Evolutionary conservation across 306 rosid species (phyloP), one percentile per base, ranked within the genome.

Genomic region (Herpetospermum pedunculosum): DNA sequence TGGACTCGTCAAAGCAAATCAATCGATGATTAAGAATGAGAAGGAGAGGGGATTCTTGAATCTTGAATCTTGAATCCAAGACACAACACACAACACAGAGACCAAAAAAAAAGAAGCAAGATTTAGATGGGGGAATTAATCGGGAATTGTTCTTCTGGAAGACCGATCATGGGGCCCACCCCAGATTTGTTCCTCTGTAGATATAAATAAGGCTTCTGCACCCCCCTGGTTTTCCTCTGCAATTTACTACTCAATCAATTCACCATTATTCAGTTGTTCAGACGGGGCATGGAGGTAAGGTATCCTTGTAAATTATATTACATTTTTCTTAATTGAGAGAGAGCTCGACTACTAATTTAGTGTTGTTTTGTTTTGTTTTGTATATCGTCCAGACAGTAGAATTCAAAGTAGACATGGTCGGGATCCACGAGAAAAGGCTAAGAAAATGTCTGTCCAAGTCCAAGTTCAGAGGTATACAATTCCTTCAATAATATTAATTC

Each of bases 401-500:
- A 72, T 73, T 92, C 77, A 92, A 92, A 85, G 98, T 92, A 76
- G 96, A 92, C 79, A 92, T 92, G 98, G 96, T 87, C 3, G 92
- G 92, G 70, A 81, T 92, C 78, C 96, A 92, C 37, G 98, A 92
- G 88, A 92, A 83, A 77, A 84, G 96, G 79, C 79, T 92, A 8
- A 82, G 98, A 83, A 92, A 92, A 83, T 84, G 90, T 78, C 84
- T 92, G 35, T 85, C 92, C 40, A 92, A 92, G 35, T 85, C 92
- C 40, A 92, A 92, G 81, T 58, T n/a, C n/a, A n/a, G n/a, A n/a
- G n/a, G n/a, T n/a, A n/a, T n/a, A n/a, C n/a, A n/a, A n/a, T n/a
- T n/a, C n/a, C n/a, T n/a, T n/a, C n/a, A n/a, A n/a, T n/a, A n/a
- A n/a, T n/a, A n/a, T n/a, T n/a, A n/a, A n/a, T n/a, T n/a, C n/a